Evolutionary conservation across 2,329 filamentous ascomycete genomes (phyloP).

Genomic region (Exophiala mesophila): DNA sequence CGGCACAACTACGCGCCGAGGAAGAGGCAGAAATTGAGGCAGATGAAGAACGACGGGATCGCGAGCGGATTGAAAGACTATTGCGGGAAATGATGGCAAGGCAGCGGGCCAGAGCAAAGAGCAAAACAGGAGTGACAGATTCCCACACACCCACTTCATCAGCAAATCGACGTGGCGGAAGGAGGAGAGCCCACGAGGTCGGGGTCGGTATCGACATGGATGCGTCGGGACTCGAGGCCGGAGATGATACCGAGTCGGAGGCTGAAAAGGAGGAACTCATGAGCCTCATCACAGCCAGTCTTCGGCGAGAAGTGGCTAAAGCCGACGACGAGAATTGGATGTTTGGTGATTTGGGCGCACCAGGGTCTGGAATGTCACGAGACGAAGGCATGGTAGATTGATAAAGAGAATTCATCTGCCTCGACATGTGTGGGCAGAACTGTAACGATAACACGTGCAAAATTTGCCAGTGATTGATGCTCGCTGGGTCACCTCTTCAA

Average conservation of each 20-base stretch:
- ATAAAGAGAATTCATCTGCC: no score
- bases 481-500: no score
- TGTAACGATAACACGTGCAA: no score
- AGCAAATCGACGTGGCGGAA: not conserved
- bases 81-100: slow-evolving; percentile 22
- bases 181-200: not conserved
- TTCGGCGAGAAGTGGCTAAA: slow-evolving; percentile 66
- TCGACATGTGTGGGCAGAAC: no score
- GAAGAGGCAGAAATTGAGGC: slow-evolving; percentile 10
- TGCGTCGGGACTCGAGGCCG: not conserved
- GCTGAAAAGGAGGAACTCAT: slow-evolving; percentile 55
- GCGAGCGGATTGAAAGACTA: slow-evolving; percentile 20
- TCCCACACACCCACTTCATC: slow-evolving; percentile 1
- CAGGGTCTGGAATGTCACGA: slow-evolving; percentile 2
- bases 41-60: slow-evolving; percentile 18
- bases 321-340: slow-evolving; percentile 86
- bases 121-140: slow-evolving; percentile 3
- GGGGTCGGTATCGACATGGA: slow-evolving; percentile 3
- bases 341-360: slow-evolving; percentile 49
- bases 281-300: slow-evolving; percentile 62
- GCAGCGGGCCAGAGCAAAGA: slow-evolving; percentile 20
- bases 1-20: slow-evolving; percentile 21
- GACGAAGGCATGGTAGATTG: slow-evolving; percentile 8
- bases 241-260: slow-evolving; percentile 44
- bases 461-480: no score